Base-by-base conservation (phyloP, 805 yeast species). In the Pichia heedii region DNA sequence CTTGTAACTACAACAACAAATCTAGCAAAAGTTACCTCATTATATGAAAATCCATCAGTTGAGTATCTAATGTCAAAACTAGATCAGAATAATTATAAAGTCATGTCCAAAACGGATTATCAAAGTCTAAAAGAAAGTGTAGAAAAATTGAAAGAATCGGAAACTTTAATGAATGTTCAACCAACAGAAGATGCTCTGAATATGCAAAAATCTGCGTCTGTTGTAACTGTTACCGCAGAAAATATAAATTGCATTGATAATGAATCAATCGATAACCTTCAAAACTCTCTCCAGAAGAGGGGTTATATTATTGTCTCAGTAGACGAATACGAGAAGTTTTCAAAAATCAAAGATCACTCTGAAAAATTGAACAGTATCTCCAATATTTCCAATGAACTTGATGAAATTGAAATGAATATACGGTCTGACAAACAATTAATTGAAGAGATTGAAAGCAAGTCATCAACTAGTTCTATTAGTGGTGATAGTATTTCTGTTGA, bases 201-300 rank as follows among this genome's bases (percentile, higher is more conserved):
- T 19, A 44, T 39, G 41, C 35, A 33, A 19, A 40, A 40, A 40
- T 40, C 44, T 5, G 11, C 43, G 4, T 40, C 41, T 13, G 32
- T 33, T 33, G 48, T 42, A 6, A 46, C 51, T 4, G 44, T 49
- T 10, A 49, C 49, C 5, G 26, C 43, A 20, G 43, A 40, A n/a
- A 37, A 43, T 22, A 24, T 32, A 18, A 30, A 39, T 30, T 35
- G 21, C 15, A 13, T 44, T 19, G 20, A 42, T 8, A 44, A 42
- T 3, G 66, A 69, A 6, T 42, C 65, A 8, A 24, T 63, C 12
- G 60, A 55, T 7, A 54, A 46, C 34, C 51, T 66, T 32, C 39
- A 48, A 8, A 37, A 52, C 9, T 49, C 50, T 26, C 48, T 54
- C 45, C 37, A 47, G 12, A 43, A 39, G 2, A 43, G 52, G 27